Evolutionary conservation across 2,329 filamentous ascomycete species (phyloP), one percentile per base, ranked within the genome.

Genomic region (Didymella pomorum): DNA sequence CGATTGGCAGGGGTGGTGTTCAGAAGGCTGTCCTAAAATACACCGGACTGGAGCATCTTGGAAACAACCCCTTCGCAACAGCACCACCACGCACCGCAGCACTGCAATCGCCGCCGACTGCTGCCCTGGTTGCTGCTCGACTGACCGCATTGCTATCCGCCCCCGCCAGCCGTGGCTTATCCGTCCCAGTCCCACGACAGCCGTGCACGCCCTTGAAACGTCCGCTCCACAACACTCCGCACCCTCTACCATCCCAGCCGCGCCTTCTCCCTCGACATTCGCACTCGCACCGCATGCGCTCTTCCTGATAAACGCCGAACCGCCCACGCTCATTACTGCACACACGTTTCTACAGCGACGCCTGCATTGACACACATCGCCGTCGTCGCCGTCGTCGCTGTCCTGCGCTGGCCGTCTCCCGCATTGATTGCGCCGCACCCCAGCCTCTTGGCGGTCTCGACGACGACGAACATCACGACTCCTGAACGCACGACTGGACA

Each of bases 351-450:
- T 46, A 25, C 42, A 23, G 52, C 47, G 26, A 29, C 52, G 18
- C 37, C 47, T 35, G 26, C 26, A 37, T n/a, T 12, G 44, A 51
- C 31, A 9, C 18, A 21, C 41, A 8, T 35, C 33, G n/a, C 37
- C 39, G 20, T 43, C 45, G 46, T n/a, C 41, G 51, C 43, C 37
- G 20, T 43, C 45, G 46, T n/a, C 41, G 51, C 43, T 33, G 54
- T 53, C 61, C 45, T 58, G 59, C 62, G 63, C 67, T 39, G 51
- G 60, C 52, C 59, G 50, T 56, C 61, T 67, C 65, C 67, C 64
- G 64, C 68, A 68, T 63, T 63, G 64, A 65, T 65, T 66, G 67
- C 71, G 65, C 69, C 68, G 58, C 70, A 57, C 49, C 52, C 52
- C 61, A 54, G 57, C 31, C 60, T 61, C 67, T 70, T 70, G 70